phyloP scores from a whole-genome alignment of 2,329 filamentous ascomycete genomes.

The Trichoderma sp. region DNA sequence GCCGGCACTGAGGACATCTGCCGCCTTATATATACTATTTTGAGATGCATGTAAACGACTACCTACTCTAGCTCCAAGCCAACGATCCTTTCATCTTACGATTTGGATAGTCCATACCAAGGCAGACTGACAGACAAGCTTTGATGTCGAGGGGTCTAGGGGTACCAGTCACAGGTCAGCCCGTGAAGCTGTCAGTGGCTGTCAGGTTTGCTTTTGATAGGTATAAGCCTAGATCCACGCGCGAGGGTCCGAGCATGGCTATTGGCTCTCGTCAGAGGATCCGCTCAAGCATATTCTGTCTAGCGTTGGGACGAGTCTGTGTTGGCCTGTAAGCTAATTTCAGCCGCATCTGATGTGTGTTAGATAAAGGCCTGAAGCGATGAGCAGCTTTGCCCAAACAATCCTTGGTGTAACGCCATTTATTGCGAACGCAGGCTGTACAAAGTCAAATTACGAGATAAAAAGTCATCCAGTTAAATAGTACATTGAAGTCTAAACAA shows the following conservation, averaged over 20 bases:
- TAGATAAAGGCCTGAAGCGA: background rate
- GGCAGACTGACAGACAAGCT: background rate
- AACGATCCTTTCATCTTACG: background rate
- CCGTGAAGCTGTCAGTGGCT: slow-evolving; percentile 1
- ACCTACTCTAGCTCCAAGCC: background rate
- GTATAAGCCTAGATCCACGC: slow-evolving; percentile 11
- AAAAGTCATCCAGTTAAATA: background rate
- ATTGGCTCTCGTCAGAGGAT: background rate
- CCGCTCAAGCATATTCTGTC: background rate
- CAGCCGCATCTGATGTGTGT: slow-evolving; percentile 18
- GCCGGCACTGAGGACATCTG: background rate
- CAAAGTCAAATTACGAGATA: background rate
- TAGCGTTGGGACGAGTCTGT: slow-evolving; percentile 16
- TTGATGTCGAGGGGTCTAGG: background rate
- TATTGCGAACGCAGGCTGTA: background rate
- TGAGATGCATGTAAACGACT: background rate
- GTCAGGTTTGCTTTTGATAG: background rate
- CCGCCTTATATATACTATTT: slow-evolving; percentile 9
- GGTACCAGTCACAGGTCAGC: background rate
- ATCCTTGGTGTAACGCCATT: background rate
- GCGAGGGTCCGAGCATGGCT: background rate
- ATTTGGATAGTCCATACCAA: background rate
- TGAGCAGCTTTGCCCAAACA: background rate
- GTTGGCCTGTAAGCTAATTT: slow-evolving; percentile 23
- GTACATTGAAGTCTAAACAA: background rate